Conservation (phyloP, 352 stramenopile species). For the Phytophthora podocarpi region DNA sequence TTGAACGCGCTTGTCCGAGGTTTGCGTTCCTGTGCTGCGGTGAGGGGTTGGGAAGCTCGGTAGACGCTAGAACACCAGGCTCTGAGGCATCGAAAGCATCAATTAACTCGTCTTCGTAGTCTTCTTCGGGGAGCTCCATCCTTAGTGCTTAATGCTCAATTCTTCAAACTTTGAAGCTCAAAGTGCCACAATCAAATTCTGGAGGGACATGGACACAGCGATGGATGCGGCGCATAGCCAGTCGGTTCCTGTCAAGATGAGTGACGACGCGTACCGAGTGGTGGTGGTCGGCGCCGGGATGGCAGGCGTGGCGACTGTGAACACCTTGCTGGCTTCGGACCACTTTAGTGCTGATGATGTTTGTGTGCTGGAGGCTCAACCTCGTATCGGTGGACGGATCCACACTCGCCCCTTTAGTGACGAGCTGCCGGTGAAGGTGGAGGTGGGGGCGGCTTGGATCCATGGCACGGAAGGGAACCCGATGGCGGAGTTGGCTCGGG, state of each 20-base stretch:
- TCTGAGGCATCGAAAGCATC: constrained; percentile 62
- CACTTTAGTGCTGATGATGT: constrained; percentile 36
- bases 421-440: constrained; percentile 47
- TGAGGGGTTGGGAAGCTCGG: not conserved
- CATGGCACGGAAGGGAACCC: constrained; percentile 50
- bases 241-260: constrained; percentile 21
- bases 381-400: constrained; percentile 54
- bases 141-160: not conserved
- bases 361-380: constrained; percentile 50
- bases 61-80: constrained; percentile 1
- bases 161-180: constrained; percentile 10
- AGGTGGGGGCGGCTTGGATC: constrained; percentile 60
- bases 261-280: constrained; percentile 28
- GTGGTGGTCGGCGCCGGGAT: constrained; percentile 53
- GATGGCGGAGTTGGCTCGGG: constrained; percentile 39
- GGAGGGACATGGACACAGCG: not conserved
- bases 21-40: not conserved
- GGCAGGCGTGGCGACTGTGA: constrained; percentile 46
- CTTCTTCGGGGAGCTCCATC: constrained; percentile 36
- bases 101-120: constrained; percentile 61
- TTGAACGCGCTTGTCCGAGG: constrained; percentile 11
- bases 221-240: constrained; percentile 13
- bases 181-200: constrained; percentile 22
- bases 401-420: constrained; percentile 46
- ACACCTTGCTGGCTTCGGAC: constrained; percentile 36